Conservation (phyloP, 768 basidiomycete species). For the Ephemerocybe angulata region DNA sequence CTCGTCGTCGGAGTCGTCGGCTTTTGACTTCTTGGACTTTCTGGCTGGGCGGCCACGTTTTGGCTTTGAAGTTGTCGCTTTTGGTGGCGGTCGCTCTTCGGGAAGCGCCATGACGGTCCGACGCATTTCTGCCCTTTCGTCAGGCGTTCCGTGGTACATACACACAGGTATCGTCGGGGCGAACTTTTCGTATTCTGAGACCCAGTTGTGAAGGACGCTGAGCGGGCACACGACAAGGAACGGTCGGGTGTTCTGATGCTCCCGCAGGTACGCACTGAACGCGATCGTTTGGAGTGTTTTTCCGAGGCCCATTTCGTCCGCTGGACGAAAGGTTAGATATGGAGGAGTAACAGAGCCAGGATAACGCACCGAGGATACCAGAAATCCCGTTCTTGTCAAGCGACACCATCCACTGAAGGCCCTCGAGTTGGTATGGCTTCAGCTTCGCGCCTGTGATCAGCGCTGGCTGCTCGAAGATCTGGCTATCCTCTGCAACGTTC, state of each 20-base stretch:
- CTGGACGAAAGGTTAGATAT: constrained; percentile 33
- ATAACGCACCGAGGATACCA: constrained; percentile 55
- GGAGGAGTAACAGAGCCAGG: background rate
- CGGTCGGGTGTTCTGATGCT: constrained; percentile 62
- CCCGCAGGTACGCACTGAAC: constrained; percentile 86
- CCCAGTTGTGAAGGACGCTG: constrained; percentile 91
- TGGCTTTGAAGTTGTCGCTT: constrained; percentile 11
- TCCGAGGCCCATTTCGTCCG: too few relatives aligned
- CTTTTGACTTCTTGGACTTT: constrained; percentile 18
- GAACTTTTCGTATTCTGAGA: constrained; percentile 79
- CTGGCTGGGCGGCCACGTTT: constrained; percentile 7
- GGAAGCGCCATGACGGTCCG: constrained; percentile 50
- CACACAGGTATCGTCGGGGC: constrained; percentile 87
- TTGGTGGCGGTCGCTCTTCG: constrained; percentile 12
- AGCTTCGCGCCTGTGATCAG: constrained; percentile 82
- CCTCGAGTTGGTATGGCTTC: constrained; percentile 90
- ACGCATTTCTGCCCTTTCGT: constrained; percentile 77
- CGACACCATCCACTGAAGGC: constrained; percentile 92
- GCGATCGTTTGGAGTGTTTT: constrained; percentile 95
- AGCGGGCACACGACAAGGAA: constrained; percentile 92
- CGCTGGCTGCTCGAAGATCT: constrained; percentile 64
- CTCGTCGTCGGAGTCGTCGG: too few relatives aligned
- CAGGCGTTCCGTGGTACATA: constrained; percentile 85
- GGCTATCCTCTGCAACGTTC: constrained; percentile 25
- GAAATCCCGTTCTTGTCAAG: constrained; percentile 82